phyloP scores from a whole-genome alignment of 2,329 filamentous ascomycete species.

The Pseudogymnoascus destructans region DNA sequence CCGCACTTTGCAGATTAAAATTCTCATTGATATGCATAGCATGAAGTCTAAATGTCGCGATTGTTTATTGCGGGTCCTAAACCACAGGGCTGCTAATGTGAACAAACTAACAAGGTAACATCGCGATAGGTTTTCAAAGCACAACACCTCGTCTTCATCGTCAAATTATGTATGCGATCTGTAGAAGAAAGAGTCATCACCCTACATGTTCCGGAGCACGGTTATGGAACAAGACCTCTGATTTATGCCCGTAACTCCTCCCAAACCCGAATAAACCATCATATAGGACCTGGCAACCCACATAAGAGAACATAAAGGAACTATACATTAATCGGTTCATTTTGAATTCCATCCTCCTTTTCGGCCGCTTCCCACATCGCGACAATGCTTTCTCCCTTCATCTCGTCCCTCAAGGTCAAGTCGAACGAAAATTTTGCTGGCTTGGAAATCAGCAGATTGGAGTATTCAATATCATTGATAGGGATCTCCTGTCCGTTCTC shows the following conservation, averaged over 20 bases:
- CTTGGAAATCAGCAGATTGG: constrained; percentile 33
- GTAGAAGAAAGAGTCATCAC: neutral
- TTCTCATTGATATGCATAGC: neutral
- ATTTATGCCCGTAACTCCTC: neutral
- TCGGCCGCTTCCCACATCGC: constrained; percentile 14
- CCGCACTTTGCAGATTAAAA: neutral
- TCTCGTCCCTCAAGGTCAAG: constrained; percentile 31
- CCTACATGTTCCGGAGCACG: neutral
- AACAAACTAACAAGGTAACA: neutral
- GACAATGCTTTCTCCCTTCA: constrained; percentile 29
- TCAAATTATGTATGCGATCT: neutral
- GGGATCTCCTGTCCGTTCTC: constrained; percentile 15
- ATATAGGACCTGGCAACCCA: neutral
- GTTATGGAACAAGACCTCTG: neutral
- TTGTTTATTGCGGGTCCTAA: neutral
- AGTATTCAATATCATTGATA: constrained; percentile 16
- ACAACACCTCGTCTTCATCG: neutral
- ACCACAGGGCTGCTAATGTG: neutral
- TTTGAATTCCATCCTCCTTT: neutral
- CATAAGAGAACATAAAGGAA: neutral
- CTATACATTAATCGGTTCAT: neutral
- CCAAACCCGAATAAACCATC: neutral
- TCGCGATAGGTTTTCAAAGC: too few relatives aligned
- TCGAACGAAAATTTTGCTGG: constrained; percentile 35
- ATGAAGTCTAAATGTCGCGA: neutral